Evolutionary conservation across 2,329 filamentous ascomycete species (phyloP).

Genomic region (Fusarium sororula): DNA sequence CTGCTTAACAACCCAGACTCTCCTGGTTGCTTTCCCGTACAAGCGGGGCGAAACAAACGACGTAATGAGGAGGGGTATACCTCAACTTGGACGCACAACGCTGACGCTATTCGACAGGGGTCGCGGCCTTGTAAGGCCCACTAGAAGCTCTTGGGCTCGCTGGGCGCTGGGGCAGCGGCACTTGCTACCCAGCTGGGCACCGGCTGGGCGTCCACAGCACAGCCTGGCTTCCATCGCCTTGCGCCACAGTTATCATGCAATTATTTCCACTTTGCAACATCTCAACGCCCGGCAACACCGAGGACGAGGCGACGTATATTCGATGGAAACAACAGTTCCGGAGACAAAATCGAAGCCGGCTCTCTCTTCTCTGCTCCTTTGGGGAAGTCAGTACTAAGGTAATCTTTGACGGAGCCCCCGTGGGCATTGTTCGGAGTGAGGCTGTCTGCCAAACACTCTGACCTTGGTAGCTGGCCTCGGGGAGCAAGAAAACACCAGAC

Average conservation of each 20-base stretch:
- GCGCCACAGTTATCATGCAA: slow-evolving; percentile 20
- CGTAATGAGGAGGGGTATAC: slow-evolving; percentile 40
- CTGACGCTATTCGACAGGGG: slow-evolving; percentile 38
- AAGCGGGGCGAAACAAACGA: slow-evolving; percentile 35
- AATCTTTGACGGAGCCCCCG: not conserved
- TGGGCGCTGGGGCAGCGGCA: slow-evolving; percentile 11
- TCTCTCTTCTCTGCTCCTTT: not conserved
- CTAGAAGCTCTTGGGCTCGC: slow-evolving; percentile 16
- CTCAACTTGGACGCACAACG: slow-evolving; percentile 24
- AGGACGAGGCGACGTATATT: slow-evolving; percentile 1
- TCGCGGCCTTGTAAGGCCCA: slow-evolving; percentile 12
- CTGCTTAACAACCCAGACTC: not conserved
- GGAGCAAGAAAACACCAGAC: too few species aligned
- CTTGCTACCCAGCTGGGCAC: slow-evolving; percentile 22
- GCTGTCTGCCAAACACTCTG: not conserved
- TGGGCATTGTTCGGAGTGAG: slow-evolving; percentile 7
- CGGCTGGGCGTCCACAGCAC: not conserved
- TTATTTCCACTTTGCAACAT: slow-evolving; percentile 8
- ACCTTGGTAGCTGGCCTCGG: not conserved
- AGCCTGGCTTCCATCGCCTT: slow-evolving; percentile 6
- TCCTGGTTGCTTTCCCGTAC: not conserved
- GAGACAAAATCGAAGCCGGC: not conserved
- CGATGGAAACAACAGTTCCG: not conserved
- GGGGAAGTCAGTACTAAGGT: not conserved
- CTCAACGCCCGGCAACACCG: slow-evolving; percentile 29